Evolutionary conservation across 75 land plant genomes (phyloP).

Genomic region (Pinus albicaulis): DNA sequence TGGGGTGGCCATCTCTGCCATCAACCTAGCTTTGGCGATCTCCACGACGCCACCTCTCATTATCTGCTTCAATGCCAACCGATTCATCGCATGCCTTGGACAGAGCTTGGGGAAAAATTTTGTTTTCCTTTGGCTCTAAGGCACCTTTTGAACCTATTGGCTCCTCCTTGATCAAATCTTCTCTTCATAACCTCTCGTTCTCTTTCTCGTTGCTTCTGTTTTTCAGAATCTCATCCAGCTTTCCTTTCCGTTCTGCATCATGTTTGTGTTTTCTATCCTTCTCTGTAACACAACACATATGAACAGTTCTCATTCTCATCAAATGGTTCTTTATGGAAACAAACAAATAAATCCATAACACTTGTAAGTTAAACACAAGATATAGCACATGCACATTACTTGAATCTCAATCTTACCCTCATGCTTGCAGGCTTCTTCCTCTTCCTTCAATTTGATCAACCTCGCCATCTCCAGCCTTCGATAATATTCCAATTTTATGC

Average conservation of each 20-base stretch:
- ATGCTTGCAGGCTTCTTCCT: conserved; percentile 86
- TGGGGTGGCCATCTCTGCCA: neutral
- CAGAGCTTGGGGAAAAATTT: conserved; percentile 28
- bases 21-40: neutral
- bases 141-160: neutral
- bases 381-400: neutral
- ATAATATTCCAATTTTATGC: conserved; percentile 67
- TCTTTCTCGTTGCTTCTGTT: conserved; percentile 74
- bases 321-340: neutral
- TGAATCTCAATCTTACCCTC: conserved; percentile 54
- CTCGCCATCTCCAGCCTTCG: conserved; percentile 69
- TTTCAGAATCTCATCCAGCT: conserved; percentile 86
- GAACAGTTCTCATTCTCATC: neutral
- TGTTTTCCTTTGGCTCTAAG: conserved; percentile 27
- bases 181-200: conserved; percentile 65
- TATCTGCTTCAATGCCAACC: neutral
- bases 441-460: conserved; percentile 62
- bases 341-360: neutral
- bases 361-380: neutral
- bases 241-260: conserved; percentile 85
- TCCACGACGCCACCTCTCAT: conserved; percentile 5
- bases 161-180: conserved; percentile 20
- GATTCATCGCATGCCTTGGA: conserved; percentile 23
- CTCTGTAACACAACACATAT: conserved; percentile 46
- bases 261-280: conserved; percentile 72